Base-by-base conservation (phyloP, 768 basidiomycete species). In the Lentinula sp. region DNA sequence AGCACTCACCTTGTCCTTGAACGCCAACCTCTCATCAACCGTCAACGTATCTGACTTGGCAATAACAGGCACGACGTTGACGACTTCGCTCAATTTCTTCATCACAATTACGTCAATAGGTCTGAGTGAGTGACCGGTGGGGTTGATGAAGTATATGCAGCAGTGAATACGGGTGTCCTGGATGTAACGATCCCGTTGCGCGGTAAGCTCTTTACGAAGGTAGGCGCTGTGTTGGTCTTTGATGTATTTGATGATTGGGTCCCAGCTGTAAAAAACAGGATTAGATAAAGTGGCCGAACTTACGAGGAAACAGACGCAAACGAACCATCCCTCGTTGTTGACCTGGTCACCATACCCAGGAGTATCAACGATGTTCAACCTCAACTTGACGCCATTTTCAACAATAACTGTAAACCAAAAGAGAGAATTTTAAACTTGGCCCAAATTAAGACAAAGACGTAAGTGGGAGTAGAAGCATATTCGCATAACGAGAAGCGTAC, bases 181-280 rank as follows among this genome's bases (percentile, higher is more conserved):
- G 68, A 99, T 99, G 79, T 95, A 92, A 60, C 94, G 91, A 82
- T 98, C 96, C 64, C 97, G 91, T 90, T 94, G 94, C 2, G 97
- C 96, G 2, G 97, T 98, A 65, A 98, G 82, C 80, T 99, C 96
- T 78, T 99, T 98, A 76, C 97, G 92, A 58, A 99, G 85, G 77
- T 97, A 99, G 41, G 95, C 93, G 72, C 93, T 95, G 80, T 98
- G 96, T 73, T 98, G 96, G 81, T 98, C 96, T 79, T 95, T 94
- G 81, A 98, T 98, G 75, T 99, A 97, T 76, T 97, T 98, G 72
- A 98, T 83, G 69, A 99, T 98, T 46, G 96, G 92, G 70, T 99
- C 96, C 96, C 96, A 99, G 81, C 93, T 95, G 63, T 2, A 16
- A 12, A 35, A 36, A 35, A 32, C n/a, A 39, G 3, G n/a, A 28